phyloP scores from a whole-genome alignment of 169 alveolate species.

The Neospora caninum region DNA sequence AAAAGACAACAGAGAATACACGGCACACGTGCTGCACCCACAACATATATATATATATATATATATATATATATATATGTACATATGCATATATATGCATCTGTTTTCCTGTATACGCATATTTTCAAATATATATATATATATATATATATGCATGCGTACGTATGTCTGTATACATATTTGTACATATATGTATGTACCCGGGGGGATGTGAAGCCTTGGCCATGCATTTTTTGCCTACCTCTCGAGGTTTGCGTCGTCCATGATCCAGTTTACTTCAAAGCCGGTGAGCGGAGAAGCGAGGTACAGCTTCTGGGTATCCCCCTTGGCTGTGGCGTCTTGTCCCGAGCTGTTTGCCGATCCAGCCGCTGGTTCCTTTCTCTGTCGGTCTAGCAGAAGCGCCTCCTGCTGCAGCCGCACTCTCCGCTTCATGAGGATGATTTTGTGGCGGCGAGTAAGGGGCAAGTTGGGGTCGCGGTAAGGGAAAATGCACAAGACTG shows the following conservation, averaged over 20 bases:
- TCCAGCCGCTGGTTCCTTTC: background rate
- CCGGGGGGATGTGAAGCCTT: background rate
- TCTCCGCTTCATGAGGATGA: slow-evolving; percentile 16
- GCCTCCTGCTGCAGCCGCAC: slow-evolving; percentile 42
- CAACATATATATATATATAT: background rate
- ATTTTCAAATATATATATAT: background rate
- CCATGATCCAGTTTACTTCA: slow-evolving; percentile 65
- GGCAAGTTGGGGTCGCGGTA: background rate
- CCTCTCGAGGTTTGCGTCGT: slow-evolving; percentile 61
- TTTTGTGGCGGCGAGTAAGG: background rate
- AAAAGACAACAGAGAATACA: background rate
- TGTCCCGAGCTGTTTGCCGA: background rate
- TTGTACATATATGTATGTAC: background rate
- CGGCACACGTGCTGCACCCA: background rate
- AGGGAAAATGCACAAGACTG: slow-evolving; percentile 21
- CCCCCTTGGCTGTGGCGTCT: background rate
- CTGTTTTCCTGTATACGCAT: no score
- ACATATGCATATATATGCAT: background rate
- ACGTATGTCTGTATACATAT: background rate
- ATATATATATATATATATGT: background rate
- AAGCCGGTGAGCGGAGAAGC: slow-evolving; percentile 65
- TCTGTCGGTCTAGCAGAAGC: background rate
- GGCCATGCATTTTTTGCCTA: background rate
- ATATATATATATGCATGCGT: background rate
- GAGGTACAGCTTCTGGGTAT: slow-evolving; percentile 36